Percentiles rank a stretch among this genome's conserved stretches.
These are phyloP conservation scores for Tolypocladium guangdongense DNA, from an alignment of 2,329 filamentous ascomycete species.

Conservation along the genomic window DNA sequence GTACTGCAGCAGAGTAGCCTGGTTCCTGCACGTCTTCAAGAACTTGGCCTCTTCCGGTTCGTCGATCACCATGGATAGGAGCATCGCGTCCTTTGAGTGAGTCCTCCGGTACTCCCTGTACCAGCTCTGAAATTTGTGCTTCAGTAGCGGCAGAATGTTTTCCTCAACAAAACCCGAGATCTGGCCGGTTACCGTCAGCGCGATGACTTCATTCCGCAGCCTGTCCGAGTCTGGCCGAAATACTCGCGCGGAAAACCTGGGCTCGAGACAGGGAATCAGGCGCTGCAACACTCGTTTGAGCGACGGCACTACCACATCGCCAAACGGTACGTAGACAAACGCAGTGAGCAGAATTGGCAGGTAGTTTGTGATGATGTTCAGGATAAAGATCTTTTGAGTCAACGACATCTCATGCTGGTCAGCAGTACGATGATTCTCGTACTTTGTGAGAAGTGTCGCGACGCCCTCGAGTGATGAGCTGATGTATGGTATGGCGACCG, in stretches of 20 bases:
- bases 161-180: conserved; percentile 63
- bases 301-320: conserved; percentile 54
- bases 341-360: conserved; percentile 65
- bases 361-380: conserved; percentile 75
- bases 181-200: conserved; percentile 63
- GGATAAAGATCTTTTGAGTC: conserved; percentile 63
- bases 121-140: conserved; percentile 43
- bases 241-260: conserved; percentile 38
- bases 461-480: conserved; percentile 50
- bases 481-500: conserved; percentile 54
- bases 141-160: conserved; percentile 57
- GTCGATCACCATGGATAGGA: conserved; percentile 40
- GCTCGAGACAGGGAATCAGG: conserved; percentile 30
- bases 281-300: conserved; percentile 48
- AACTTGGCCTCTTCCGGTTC: conserved; percentile 53
- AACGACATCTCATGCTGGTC: conserved; percentile 58
- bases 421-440: conserved; percentile 65
- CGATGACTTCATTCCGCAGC: conserved; percentile 62
- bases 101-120: conserved; percentile 27
- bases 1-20: conserved; percentile 57
- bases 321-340: conserved; percentile 71
- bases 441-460: conserved; percentile 54
- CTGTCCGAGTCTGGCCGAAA: conserved; percentile 57
- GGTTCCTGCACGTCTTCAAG: conserved; percentile 50
- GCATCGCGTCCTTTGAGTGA: conserved; percentile 27